Base-by-base conservation (phyloP, 148 eudicot genomes). In the Rhododendron ovatum region DNA sequence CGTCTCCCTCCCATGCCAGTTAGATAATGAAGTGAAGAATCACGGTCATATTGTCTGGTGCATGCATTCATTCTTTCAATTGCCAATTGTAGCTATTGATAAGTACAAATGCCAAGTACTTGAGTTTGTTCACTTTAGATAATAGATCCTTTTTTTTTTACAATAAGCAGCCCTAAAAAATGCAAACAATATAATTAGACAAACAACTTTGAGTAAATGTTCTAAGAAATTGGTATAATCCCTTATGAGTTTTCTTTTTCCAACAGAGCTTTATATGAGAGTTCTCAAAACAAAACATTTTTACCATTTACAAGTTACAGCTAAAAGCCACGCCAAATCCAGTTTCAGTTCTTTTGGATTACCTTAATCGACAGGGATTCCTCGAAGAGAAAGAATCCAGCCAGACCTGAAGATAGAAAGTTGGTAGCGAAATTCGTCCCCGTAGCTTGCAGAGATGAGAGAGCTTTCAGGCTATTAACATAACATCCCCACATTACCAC, bases 391-490 rank as follows among this genome's bases (percentile, higher is more conserved):
- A 93, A 90, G 89, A 92, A 95, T 47, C 99, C 99, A 81, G 99
- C 95, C 53, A 97, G 84, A 86, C 99, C 99, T 28, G 99, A 97
- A 65, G 94, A 90, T 13, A 97, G 94, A 86, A 97, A 97, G 84
- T 97, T 97, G 9, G 95, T 95, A 5, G 98, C 96, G 48, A 97
- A 97, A 90, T 95, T 97, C 55, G 94, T 94, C 78, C 93, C 98
- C 7, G 99, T 97, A 82, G 99, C 99, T 95, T 97, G 99, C 78
- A 97, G 83, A 86, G 99, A 95, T n/a, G 99, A 95, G 74, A 97
- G 90, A 89, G 93, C 97, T 91, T 91, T 90, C 83, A 97, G 94
- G 92, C 99, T 97, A 90, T 97, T 97, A 74, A 93, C 94, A 78
- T 94, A 97, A 86, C 98, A 97, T 85, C 95, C 99, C 99, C 99